Evolutionary conservation across 495 filamentous ascomycete species (phyloP).

Genomic region (Sabuloglossum arenarium): DNA sequence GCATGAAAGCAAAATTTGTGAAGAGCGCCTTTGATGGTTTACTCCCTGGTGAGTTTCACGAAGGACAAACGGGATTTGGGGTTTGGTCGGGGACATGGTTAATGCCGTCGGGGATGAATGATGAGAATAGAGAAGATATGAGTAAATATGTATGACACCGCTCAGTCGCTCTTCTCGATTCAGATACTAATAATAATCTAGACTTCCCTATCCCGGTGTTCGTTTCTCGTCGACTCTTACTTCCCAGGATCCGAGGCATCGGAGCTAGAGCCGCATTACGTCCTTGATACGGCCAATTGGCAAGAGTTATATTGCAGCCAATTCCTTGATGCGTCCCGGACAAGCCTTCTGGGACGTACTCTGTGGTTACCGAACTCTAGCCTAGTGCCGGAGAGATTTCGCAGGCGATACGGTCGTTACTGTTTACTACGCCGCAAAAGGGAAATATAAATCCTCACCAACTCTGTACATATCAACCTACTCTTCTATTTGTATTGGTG

Average conservation of each 20-base stretch:
- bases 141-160: constrained; percentile 58
- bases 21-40: constrained; percentile 77
- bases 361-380: constrained; percentile 65
- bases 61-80: constrained; percentile 35
- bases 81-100: constrained; percentile 63
- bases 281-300: constrained; percentile 49
- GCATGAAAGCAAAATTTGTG: constrained; percentile 67
- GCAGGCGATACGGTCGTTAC: constrained; percentile 61
- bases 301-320: constrained; percentile 45
- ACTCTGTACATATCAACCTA: background rate
- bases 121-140: constrained; percentile 68
- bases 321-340: constrained; percentile 65
- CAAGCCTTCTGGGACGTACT: constrained; percentile 50
- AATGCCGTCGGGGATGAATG: constrained; percentile 73
- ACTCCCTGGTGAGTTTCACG: constrained; percentile 75
- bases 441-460: background rate
- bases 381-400: constrained; percentile 44
- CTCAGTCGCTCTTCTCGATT: background rate
- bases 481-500: background rate
- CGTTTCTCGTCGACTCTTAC: constrained; percentile 73
- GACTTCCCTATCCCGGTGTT: constrained; percentile 50
- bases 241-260: constrained; percentile 35
- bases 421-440: constrained; percentile 44
- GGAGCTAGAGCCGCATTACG: constrained; percentile 53
- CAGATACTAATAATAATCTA: constrained; percentile 13